Evolutionary conservation across 1,284 basidiomycete species (phyloP).

Genomic region (Wallemia ichthyophaga): DNA sequence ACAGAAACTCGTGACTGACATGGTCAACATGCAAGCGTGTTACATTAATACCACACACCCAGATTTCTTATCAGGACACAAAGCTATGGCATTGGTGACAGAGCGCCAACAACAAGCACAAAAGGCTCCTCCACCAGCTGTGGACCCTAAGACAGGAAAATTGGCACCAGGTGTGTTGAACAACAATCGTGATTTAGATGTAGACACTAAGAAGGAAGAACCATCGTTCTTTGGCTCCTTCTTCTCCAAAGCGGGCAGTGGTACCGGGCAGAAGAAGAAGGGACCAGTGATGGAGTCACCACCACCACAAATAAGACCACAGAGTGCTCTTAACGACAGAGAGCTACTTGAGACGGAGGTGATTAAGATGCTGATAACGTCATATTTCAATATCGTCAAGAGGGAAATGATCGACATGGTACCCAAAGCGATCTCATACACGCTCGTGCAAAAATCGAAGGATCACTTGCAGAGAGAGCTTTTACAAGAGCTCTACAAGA

Average conservation of each 20-base stretch:
- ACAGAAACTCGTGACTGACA: conserved; percentile 70
- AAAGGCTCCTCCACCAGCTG: conserved; percentile 20
- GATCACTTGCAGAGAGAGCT: conserved; percentile 73
- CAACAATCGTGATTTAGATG: conserved; percentile 77
- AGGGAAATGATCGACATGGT: conserved; percentile 99
- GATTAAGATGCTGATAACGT: conserved; percentile 77
- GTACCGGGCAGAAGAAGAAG: conserved; percentile 31
- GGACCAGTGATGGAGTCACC: conserved; percentile 60
- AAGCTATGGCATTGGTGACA: conserved; percentile 66
- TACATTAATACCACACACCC: conserved; percentile 98
- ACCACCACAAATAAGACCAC: conserved; percentile 66
- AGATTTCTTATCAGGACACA: conserved; percentile 88
- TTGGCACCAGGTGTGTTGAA: conserved; percentile 33
- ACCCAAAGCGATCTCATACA: conserved; percentile 82
- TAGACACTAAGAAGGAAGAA: conserved; percentile 62
- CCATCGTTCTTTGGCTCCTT: conserved; percentile 85
- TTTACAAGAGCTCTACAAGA: conserved; percentile 49
- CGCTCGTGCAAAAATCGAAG: conserved; percentile 70
- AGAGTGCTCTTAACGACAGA: conserved; percentile 70
- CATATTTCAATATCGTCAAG: conserved; percentile 92
- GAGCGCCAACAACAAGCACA: conserved; percentile 46
- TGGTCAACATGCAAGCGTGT: conserved; percentile 81
- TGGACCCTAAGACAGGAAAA: conserved; percentile 41
- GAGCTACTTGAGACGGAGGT: conserved; percentile 98
- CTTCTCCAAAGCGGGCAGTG: conserved; percentile 30